These are phyloP conservation scores for Ophiorrhiza pumila DNA, from an alignment of 257 asterid species.

Conservation along the genomic window DNA sequence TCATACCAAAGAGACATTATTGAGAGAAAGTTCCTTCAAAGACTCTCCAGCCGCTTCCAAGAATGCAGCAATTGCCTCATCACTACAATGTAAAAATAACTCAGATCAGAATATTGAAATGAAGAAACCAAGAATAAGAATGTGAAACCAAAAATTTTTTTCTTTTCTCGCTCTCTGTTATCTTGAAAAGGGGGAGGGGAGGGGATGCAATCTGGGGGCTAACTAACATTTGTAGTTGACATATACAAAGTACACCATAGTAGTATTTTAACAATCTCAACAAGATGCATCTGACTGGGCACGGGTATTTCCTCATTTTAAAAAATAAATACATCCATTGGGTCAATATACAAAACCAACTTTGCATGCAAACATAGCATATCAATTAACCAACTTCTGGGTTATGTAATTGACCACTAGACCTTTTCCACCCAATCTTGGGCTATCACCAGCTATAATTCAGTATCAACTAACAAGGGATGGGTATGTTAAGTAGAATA, in stretches of 20 bases:
- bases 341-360: background rate
- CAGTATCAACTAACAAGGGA: background rate
- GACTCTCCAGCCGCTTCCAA: constrained; percentile 71
- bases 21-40: constrained; percentile 64
- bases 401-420: background rate
- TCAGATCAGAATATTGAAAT: background rate
- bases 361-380: background rate
- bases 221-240: background rate
- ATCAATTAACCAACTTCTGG: background rate
- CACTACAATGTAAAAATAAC: constrained; percentile 37
- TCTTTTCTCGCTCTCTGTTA: background rate
- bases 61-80: constrained; percentile 79
- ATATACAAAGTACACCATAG: background rate
- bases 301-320: background rate
- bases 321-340: background rate
- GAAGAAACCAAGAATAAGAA: background rate
- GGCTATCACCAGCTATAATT: background rate
- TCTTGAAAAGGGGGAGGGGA: background rate
- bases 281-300: background rate
- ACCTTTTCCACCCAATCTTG: background rate
- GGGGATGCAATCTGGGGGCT: background rate
- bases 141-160: background rate
- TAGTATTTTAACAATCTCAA: background rate
- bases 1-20: constrained; percentile 53
- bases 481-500: background rate